Evolutionary conservation across 2,329 filamentous ascomycete genomes (phyloP), one percentile per base, ranked within the genome.

Genomic region (Exophiala bonariae): DNA sequence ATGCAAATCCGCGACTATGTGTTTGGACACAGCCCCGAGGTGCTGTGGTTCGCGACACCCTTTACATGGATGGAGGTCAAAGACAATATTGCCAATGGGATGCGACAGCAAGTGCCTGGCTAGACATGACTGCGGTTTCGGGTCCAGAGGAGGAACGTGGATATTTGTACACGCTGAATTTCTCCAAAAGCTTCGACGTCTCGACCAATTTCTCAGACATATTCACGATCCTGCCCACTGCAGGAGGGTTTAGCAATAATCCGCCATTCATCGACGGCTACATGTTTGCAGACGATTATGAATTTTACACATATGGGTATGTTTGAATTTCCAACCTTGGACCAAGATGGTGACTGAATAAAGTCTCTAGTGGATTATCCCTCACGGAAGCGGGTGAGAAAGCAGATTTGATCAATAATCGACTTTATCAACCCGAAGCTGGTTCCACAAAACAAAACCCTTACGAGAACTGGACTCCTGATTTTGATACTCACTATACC

Each of bases 291-390:
- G 88, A 86, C 55, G 70, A 86, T 49, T 67, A 74, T 38, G 76
- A 84, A 49, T 81, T 82, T 58, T 82, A 75, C 55, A 69, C 83
- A 2, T 87, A 83, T 44, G 85, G 84, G 11, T 85, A 85, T 0
- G 59, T 81, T 2, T 32, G 16, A 20, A 6, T 74, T 5, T 44
- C 28, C 3, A 46, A 62, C 3, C 13, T 14, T 34, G 5, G 14
- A 6, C 5, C n/a, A 6, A 34, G 6, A 18, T 14, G 6, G 8
- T 37, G n/a, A 37, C 35, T 19, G 18, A 26, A 6, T 11, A 26
- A 26, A 26, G 11, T 11, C 32, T 8, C 10, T 20, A 37, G 35
- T 22, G 35, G 35, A 8, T 17, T 37, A 19, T 34, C 32, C 32
- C 32, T 34, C 32, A 14, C 17, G 8, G 6, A 6, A 7, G 17